phyloP scores from a whole-genome alignment of 179 eudicot genomes.

The Spinacia oleracea region DNA sequence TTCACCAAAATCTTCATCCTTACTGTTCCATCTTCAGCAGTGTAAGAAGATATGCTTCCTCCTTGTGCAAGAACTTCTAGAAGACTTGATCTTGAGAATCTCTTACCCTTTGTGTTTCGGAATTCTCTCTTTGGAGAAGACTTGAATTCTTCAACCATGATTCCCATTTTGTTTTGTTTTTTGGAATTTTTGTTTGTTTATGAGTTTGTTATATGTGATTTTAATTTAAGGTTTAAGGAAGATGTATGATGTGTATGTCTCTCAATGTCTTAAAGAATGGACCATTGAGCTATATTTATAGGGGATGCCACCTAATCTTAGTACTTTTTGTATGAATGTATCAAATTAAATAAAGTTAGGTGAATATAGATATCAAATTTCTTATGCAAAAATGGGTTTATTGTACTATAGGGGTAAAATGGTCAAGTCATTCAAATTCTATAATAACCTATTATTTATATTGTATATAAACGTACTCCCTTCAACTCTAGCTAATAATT shows the following conservation, averaged over 20 bases:
- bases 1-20: slow-evolving; percentile 38
- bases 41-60: slow-evolving; percentile 28
- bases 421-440: background rate
- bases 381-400: background rate
- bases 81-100: slow-evolving; percentile 11
- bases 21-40: slow-evolving; percentile 28
- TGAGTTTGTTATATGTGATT: slow-evolving; percentile 3
- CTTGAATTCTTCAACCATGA: slow-evolving; percentile 25
- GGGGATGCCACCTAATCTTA: slow-evolving; percentile 19
- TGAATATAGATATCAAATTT: slow-evolving; percentile 13
- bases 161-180: slow-evolving; percentile 9
- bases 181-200: background rate
- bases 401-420: slow-evolving; percentile 8
- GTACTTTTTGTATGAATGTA: background rate
- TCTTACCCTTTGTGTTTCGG: slow-evolving; percentile 14
- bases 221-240: background rate
- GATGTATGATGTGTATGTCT: background rate
- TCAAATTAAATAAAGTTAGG: background rate
- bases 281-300: slow-evolving; percentile 10
- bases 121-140: slow-evolving; percentile 18
- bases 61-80: slow-evolving; percentile 25
- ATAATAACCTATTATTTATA: background rate
- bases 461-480: background rate
- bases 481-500: background rate
- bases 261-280: background rate